phyloP scores from a whole-genome alignment of 306 rosid species.

The Quercus mongolica region DNA sequence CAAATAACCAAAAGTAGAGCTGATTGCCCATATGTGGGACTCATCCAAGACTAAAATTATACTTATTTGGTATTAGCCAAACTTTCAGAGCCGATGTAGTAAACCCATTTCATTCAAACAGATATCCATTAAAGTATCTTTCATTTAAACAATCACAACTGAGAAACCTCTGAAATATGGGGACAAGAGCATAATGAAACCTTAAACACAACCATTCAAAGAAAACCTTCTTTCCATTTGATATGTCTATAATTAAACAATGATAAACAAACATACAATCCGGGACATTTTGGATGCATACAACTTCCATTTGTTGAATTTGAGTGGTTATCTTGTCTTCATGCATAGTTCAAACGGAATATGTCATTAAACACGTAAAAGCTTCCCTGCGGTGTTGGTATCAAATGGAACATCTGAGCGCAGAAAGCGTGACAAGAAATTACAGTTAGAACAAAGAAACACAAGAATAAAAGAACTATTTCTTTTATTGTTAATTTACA shows the following conservation, averaged over 20 bases:
- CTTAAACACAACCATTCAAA: slow-evolving; percentile 37
- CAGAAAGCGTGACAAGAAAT: slow-evolving; percentile 10
- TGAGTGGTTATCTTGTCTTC: slow-evolving; percentile 25
- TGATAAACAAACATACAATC: slow-evolving; percentile 21
- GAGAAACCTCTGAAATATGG: slow-evolving; percentile 20
- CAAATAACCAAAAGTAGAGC: neutral
- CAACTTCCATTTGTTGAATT: neutral
- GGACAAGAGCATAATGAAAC: slow-evolving; percentile 22
- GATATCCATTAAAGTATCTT: slow-evolving; percentile 19
- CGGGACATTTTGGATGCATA: slow-evolving; percentile 21
- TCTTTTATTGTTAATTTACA: neutral
- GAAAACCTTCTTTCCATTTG: slow-evolving; percentile 29
- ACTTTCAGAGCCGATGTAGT: neutral
- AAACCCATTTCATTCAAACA: slow-evolving; percentile 23
- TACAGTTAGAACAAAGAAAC: neutral
- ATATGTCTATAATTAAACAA: slow-evolving; percentile 32
- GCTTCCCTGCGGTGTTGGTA: slow-evolving; percentile 88
- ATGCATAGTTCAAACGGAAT: slow-evolving; percentile 93
- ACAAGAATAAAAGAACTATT: neutral
- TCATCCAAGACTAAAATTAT: neutral
- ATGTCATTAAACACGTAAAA: slow-evolving; percentile 85
- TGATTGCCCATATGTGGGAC: neutral
- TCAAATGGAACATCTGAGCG: slow-evolving; percentile 94
- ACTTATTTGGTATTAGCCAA: neutral
- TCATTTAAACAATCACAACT: slow-evolving; percentile 43